Conservation (phyloP, 208 protist species). For the Spironucleus salmonicida region DNA sequence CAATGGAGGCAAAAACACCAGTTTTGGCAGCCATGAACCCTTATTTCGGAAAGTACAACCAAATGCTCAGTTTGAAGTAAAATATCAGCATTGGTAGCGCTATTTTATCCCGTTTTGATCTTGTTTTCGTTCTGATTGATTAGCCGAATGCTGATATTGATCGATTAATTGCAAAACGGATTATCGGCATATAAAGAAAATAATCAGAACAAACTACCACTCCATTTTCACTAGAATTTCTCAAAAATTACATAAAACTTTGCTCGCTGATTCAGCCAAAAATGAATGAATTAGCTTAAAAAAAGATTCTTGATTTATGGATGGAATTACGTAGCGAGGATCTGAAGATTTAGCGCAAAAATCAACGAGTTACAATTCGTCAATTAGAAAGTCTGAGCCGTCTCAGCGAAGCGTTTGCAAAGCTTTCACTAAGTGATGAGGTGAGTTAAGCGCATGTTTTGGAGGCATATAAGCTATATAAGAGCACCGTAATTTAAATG, state of each 20-base stretch:
- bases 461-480: constrained; percentile 53
- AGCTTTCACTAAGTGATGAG: constrained; percentile 69
- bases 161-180: constrained; percentile 79
- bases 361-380: constrained; percentile 91
- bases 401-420: constrained; percentile 85
- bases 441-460: constrained; percentile 54
- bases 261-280: no score
- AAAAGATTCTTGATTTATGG: no score
- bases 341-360: constrained; percentile 43
- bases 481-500: no score
- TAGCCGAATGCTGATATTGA: constrained; percentile 79
- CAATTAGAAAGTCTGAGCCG: constrained; percentile 94
- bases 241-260: no score
- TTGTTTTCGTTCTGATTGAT: constrained; percentile 97
- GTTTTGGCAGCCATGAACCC: constrained; percentile 91
- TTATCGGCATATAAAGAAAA: no score
- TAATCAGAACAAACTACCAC: no score
- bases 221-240: no score
- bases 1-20: constrained; percentile 92
- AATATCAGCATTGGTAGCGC: constrained; percentile 57
- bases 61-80: constrained; percentile 47
- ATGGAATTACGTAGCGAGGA: no score
- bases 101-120: constrained; percentile 98
- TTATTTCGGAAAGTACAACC: constrained; percentile 63
- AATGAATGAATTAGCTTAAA: no score